phyloP scores from a whole-genome alignment of 129 eudicot species.

The Saussurea involucrata region DNA sequence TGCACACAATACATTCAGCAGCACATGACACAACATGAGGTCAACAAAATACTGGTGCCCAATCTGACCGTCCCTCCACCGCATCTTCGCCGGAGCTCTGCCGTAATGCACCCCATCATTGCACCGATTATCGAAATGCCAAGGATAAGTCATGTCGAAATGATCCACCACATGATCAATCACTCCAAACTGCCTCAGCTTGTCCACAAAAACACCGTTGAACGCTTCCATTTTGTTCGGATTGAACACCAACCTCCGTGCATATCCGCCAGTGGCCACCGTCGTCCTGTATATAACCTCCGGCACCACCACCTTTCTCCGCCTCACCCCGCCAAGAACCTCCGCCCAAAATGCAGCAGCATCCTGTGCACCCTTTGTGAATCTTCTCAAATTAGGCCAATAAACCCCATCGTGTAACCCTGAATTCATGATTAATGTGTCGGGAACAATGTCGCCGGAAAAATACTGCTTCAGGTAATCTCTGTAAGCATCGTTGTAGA shows the following conservation, averaged over 20 bases:
- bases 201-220: conserved; percentile 82
- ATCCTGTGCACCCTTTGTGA: conserved; percentile 60
- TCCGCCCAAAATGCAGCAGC: conserved; percentile 83
- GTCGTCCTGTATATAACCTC: conserved; percentile 67
- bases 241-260: conserved; percentile 64
- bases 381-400: conserved; percentile 66
- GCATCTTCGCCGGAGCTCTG: conserved; percentile 74
- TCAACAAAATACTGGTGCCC: conserved; percentile 98
- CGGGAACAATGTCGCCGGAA: conserved; percentile 68
- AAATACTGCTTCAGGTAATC: conserved; percentile 54
- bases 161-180: conserved; percentile 66
- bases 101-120: conserved; percentile 97
- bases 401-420: conserved; percentile 89
- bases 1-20: conserved; percentile 68
- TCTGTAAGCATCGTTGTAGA: conserved; percentile 51
- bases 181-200: conserved; percentile 50
- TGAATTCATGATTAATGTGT: conserved; percentile 82
- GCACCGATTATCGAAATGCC: conserved; percentile 93
- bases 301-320: conserved; percentile 40
- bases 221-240: conserved; percentile 87
- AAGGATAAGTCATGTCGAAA: conserved; percentile 85
- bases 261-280: conserved; percentile 82
- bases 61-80: conserved; percentile 88
- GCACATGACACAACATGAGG: conserved; percentile 83
- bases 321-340: conserved; percentile 49